A percentile compares a stretch with the other conserved stretches of the same genome.
Evolutionary conservation across 352 stramenopile genomes (phyloP).

Genomic region (Pseudoperonospora humuli): DNA sequence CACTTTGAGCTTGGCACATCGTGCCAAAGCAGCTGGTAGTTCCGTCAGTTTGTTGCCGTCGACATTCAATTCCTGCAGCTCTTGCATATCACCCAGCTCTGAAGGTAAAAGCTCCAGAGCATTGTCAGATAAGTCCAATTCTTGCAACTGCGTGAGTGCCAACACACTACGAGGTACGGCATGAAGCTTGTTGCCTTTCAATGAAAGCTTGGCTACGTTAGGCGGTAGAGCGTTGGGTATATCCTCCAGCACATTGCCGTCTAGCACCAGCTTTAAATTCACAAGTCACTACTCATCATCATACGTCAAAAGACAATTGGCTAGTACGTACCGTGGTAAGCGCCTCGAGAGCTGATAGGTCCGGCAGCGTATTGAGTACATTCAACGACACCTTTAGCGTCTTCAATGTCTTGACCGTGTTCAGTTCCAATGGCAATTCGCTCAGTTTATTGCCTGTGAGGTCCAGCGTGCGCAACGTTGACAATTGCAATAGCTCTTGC

Average conservation of each 20-base stretch:
- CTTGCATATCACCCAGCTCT: conserved; percentile 33
- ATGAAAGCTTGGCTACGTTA: conserved; percentile 69
- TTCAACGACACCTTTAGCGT: conserved; percentile 72
- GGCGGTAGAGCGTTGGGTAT: conserved; percentile 48
- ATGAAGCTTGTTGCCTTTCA: conserved; percentile 51
- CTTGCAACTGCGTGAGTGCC: conserved; percentile 42
- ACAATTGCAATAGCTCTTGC: conserved; percentile 40
- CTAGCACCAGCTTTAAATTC: conserved; percentile 56
- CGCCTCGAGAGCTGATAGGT: conserved; percentile 53
- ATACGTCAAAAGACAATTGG: conserved; percentile 1
- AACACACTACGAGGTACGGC: conserved; percentile 40
- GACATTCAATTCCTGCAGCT: conserved; percentile 61
- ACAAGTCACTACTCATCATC: neutral
- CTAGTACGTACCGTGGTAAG: conserved; percentile 49
- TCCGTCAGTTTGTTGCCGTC: conserved; percentile 48
- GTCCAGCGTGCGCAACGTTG: conserved; percentile 58
- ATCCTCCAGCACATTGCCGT: conserved; percentile 59
- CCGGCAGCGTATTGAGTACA: conserved; percentile 42
- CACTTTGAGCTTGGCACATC: conserved; percentile 66
- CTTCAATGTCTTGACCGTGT: conserved; percentile 42
- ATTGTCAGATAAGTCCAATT: conserved; percentile 71
- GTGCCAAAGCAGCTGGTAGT: conserved; percentile 38
- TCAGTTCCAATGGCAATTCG: conserved; percentile 37
- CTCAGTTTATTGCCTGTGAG: conserved; percentile 59
- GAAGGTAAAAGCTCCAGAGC: conserved; percentile 32